A percentile compares a stretch with the other conserved stretches of the same genome.
These are phyloP conservation scores for Aspergillus fructus DNA, from an alignment of 2,329 filamentous ascomycete species.

Conservation along the genomic window DNA sequence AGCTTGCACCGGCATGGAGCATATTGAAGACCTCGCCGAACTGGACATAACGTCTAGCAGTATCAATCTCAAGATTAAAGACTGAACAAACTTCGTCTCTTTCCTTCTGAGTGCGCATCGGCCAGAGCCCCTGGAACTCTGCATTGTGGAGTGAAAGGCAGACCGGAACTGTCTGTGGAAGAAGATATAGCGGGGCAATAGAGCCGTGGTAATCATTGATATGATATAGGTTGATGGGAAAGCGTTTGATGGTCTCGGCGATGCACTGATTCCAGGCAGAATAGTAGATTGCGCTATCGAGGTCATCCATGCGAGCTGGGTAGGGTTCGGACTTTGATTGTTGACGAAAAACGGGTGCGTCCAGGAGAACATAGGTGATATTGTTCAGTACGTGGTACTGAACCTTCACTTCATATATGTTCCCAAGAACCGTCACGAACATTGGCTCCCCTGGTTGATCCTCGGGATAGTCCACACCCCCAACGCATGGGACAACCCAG, in stretches of 20 bases:
- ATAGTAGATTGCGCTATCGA: slow-evolving; percentile 67
- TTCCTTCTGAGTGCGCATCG: slow-evolving; percentile 62
- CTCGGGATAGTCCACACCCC: slow-evolving; percentile 62
- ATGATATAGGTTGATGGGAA: slow-evolving; percentile 64
- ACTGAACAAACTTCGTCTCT: slow-evolving; percentile 63
- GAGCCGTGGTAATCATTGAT: slow-evolving; percentile 67
- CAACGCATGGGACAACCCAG: slow-evolving; percentile 64
- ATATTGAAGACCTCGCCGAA: slow-evolving; percentile 70
- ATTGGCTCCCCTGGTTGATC: slow-evolving; percentile 62
- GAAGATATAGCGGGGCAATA: slow-evolving; percentile 62
- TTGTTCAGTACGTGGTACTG: slow-evolving; percentile 64
- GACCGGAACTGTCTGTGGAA: slow-evolving; percentile 61
- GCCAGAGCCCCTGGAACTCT: slow-evolving; percentile 69
- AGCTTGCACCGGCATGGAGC: slow-evolving; percentile 65
- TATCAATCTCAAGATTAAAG: slow-evolving; percentile 60
- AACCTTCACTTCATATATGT: slow-evolving; percentile 61
- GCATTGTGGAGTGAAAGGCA: slow-evolving; percentile 68
- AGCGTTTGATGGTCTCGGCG: slow-evolving; percentile 61
- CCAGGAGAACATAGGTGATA: slow-evolving; percentile 67
- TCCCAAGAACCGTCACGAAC: slow-evolving; percentile 60
- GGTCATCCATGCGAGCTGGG: slow-evolving; percentile 67
- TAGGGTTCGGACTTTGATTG: slow-evolving; percentile 65
- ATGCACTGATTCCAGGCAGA: slow-evolving; percentile 71
- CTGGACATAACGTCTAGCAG: slow-evolving; percentile 62
- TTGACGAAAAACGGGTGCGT: slow-evolving; percentile 65